Percentiles rank a stretch among this genome's conserved stretches.
These are phyloP conservation scores for Schizochytrium sp. DNA, from an alignment of 108 stramenopile species.

Conservation along the genomic window DNA sequence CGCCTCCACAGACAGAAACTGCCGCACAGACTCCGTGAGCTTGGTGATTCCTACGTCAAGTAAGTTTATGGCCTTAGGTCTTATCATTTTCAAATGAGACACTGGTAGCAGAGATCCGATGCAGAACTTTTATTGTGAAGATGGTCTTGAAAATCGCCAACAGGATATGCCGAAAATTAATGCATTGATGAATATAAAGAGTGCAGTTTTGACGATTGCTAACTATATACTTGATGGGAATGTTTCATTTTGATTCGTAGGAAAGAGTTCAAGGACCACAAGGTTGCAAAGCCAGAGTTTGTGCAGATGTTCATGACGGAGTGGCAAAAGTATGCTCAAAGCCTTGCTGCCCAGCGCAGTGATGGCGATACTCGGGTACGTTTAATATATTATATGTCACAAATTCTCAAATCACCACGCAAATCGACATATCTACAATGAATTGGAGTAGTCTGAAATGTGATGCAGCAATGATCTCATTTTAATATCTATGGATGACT, in stretches of 20 bases:
- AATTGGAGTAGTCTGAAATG: background rate
- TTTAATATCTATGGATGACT: background rate
- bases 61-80: background rate
- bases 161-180: background rate
- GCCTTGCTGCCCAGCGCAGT: background rate
- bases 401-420: background rate
- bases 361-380: constrained; percentile 30
- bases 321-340: constrained; percentile 40
- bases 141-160: background rate
- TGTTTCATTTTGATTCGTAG: background rate
- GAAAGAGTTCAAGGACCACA: constrained; percentile 60
- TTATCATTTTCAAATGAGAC: background rate
- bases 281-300: constrained; percentile 40
- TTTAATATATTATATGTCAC: background rate
- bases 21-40: constrained; percentile 50
- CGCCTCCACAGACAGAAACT: constrained; percentile 58
- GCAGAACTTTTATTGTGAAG: background rate
- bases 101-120: background rate
- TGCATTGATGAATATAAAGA: background rate
- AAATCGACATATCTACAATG: background rate
- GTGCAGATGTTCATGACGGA: constrained; percentile 49
- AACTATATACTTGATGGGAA: background rate
- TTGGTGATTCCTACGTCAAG: constrained; percentile 59
- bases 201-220: background rate
- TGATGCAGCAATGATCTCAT: background rate